Evolutionary conservation across 257 asterid species (phyloP).

Genomic region (Solanum medicagineum): DNA sequence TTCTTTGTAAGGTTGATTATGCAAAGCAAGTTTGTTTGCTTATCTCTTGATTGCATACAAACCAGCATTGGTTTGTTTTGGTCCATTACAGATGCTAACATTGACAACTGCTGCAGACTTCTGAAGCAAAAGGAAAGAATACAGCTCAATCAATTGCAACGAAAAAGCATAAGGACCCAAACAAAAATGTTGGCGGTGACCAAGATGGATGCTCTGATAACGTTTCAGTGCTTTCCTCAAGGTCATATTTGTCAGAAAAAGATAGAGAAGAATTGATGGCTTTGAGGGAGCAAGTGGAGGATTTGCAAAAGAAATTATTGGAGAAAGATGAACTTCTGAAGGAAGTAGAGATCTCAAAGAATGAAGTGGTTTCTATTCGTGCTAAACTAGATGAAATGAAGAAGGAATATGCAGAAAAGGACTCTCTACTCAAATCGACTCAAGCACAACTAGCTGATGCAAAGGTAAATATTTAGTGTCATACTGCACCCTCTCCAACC

Average conservation of each 20-base stretch:
- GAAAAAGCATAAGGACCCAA: constrained; percentile 43
- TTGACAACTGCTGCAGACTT: constrained; percentile 36
- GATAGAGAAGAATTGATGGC: constrained; percentile 69
- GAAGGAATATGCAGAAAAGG: constrained; percentile 53
- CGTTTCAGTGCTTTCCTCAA: constrained; percentile 40
- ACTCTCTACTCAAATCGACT: constrained; percentile 47
- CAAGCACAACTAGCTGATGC: constrained; percentile 78
- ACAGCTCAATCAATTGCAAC: constrained; percentile 29
- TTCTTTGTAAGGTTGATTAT: neutral
- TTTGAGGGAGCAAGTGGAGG: constrained; percentile 62
- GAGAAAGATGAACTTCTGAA: constrained; percentile 75
- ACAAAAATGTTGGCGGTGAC: constrained; percentile 14
- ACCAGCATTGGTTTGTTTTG: neutral
- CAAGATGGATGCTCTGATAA: constrained; percentile 40
- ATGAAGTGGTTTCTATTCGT: constrained; percentile 42
- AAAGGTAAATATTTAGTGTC: constrained; percentile 35
- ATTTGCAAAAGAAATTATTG: constrained; percentile 51
- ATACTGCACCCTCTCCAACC: neutral
- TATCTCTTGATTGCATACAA: neutral
- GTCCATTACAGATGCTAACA: constrained; percentile 2
- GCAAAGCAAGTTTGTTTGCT: neutral
- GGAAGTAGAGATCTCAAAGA: constrained; percentile 48
- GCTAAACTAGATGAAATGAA: constrained; percentile 39
- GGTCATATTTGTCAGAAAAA: constrained; percentile 44
- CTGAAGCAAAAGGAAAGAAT: constrained; percentile 35